Conservation (phyloP, 2,329 filamentous ascomycete genomes). For the Cercospora citrullina region DNA sequence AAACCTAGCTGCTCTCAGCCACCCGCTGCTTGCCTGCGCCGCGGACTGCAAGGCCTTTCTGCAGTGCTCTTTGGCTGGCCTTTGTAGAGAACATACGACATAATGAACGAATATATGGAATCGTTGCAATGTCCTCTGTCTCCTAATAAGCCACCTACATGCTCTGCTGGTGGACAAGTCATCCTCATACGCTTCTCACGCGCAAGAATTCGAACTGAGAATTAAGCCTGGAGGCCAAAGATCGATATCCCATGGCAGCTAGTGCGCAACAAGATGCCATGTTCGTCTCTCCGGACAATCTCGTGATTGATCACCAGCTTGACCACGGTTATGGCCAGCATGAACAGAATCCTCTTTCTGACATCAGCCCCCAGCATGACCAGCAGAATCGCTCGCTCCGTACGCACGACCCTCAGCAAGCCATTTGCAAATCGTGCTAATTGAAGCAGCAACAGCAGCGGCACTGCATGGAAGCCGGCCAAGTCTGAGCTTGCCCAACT, state of each 20-base stretch:
- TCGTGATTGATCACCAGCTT: constrained; percentile 23
- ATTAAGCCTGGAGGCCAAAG: neutral
- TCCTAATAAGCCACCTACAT: neutral
- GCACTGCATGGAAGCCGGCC: constrained; percentile 12
- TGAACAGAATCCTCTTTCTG: constrained; percentile 12
- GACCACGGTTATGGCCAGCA: constrained; percentile 11
- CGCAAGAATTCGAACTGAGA: neutral
- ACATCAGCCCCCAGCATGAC: constrained; percentile 5
- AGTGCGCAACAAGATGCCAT: constrained; percentile 17
- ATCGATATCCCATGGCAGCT: neutral
- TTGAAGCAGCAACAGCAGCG: neutral
- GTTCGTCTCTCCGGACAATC: constrained; percentile 26
- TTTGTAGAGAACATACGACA: constrained; percentile 7
- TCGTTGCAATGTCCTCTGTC: neutral
- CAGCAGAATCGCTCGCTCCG: neutral
- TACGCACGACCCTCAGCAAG: neutral
- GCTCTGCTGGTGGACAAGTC: neutral
- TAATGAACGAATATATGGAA: constrained; percentile 17
- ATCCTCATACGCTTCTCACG: neutral
- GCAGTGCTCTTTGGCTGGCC: constrained; percentile 12
- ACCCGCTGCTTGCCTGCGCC: constrained; percentile 11
- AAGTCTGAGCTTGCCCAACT: constrained; percentile 13
- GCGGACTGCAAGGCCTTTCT: constrained; percentile 14
- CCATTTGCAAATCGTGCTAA: neutral
- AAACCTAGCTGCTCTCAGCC: constrained; percentile 13